Evolutionary conservation across 805 yeast species (phyloP), one percentile per base, ranked within the genome.

Genomic region (Zygosaccharomyces bisporus): DNA sequence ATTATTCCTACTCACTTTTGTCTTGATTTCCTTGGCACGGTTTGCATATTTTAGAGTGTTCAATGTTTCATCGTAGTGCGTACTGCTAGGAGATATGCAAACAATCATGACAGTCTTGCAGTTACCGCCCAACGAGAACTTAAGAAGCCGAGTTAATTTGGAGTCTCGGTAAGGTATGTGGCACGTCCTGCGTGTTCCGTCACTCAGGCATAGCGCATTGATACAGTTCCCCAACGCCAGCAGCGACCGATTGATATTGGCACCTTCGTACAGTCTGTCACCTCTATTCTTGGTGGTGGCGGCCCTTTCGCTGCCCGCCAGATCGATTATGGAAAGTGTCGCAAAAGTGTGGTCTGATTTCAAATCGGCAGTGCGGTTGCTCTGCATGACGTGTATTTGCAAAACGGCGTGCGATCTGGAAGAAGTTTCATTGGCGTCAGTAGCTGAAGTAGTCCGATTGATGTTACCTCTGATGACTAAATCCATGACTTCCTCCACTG

Each of bases 31-130:
- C 59, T 89, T 89, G 12, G 96, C 97, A 33, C 96, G 70, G 60
- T 88, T 81, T 0, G 97, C 97, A 63, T 90, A 91, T 60, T 87
- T 86, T 49, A 91, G 73, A 0, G 97, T 87, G 61, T 91, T 91
- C 41, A 86, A 70, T 1, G 98, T 90, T 59, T 91, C 98, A 58
- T 91, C 98, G 62, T 88, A 89, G 63, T 91, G 97, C 34, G 72
- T 74, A 23, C 86, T 77, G 47, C 89, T 84, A 0, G 97, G 97
- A 3, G 95, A 83, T 3, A 91, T 77, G 65, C 98, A 91, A 1
- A 89, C 97, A 52, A 91, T 86, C 98, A 91, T 91, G 4, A 88
- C 90, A 0, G 98, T 91, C 60, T 86, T 84, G 66, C 98, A 91
- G 60, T 88, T 87, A 0, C 97, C 97, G 3, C 96, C 96, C 10